Evolutionary conservation across 2,329 filamentous ascomycete genomes (phyloP).

Genomic region (Diplocarpon rosae): DNA sequence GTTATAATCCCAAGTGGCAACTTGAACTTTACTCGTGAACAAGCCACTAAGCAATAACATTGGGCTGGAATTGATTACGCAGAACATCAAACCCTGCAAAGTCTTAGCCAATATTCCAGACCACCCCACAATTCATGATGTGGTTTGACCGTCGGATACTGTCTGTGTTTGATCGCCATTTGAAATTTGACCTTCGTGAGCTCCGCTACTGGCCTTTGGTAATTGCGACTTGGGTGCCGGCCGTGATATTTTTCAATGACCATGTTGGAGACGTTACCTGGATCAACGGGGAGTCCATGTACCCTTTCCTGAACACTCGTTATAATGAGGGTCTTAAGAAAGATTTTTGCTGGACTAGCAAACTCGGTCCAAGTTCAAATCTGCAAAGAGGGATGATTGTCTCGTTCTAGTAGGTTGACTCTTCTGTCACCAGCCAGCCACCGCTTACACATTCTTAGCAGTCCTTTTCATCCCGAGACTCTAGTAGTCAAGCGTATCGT

Average conservation of each 20-base stretch:
- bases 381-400: conserved; percentile 65
- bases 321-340: conserved; percentile 42
- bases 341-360: conserved; percentile 49
- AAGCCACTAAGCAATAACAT: too few species aligned
- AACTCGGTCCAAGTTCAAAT: conserved; percentile 44
- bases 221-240: conserved; percentile 50
- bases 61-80: too few species aligned
- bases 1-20: too few species aligned
- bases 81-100: too few species aligned
- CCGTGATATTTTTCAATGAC: conserved; percentile 49
- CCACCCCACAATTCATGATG: too few species aligned
- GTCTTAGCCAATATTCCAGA: too few species aligned
- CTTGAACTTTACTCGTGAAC: too few species aligned
- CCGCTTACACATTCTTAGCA: conserved; percentile 36
- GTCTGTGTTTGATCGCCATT: too few species aligned
- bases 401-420: conserved; percentile 46
- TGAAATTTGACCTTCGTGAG: conserved; percentile 16
- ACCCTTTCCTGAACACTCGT: conserved; percentile 61
- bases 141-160: too few species aligned
- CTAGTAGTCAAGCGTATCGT: conserved; percentile 74
- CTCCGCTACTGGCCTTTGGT: conserved; percentile 38
- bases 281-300: conserved; percentile 60
- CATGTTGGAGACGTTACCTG: conserved; percentile 47
- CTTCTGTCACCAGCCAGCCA: background rate
- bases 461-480: conserved; percentile 57